These are phyloP conservation scores for Debaryomyces prosopidis DNA, from an alignment of 805 yeast species.

Conservation along the genomic window DNA sequence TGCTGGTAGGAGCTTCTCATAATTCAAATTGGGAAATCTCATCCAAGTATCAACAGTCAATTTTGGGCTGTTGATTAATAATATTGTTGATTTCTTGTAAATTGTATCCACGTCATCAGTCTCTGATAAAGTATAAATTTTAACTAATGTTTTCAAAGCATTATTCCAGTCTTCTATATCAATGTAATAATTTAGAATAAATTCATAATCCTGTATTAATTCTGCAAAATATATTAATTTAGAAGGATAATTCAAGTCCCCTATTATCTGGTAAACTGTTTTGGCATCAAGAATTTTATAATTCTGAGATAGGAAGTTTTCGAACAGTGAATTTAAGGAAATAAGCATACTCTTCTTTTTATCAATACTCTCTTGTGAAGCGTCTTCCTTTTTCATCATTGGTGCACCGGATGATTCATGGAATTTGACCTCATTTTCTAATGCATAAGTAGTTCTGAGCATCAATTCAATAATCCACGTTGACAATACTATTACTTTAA, in stretches of 20 bases:
- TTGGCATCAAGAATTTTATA: slow-evolving; percentile 56
- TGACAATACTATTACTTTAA: slow-evolving; percentile 48
- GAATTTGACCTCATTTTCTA: slow-evolving; percentile 32
- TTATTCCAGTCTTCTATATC: slow-evolving; percentile 71
- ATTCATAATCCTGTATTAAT: slow-evolving; percentile 64
- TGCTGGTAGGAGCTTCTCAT: slow-evolving; percentile 71
- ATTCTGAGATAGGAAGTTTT: slow-evolving; percentile 52
- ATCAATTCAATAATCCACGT: slow-evolving; percentile 67
- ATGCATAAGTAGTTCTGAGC: slow-evolving; percentile 45
- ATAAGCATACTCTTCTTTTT: slow-evolving; percentile 2
- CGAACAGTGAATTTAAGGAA: slow-evolving; percentile 23
- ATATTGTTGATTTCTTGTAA: slow-evolving; percentile 67
- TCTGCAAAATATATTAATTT: slow-evolving; percentile 71
- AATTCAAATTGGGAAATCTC: slow-evolving; percentile 52
- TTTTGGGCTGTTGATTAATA: slow-evolving; percentile 67
- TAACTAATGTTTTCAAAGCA: slow-evolving; percentile 59
- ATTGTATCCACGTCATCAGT: slow-evolving; percentile 34
- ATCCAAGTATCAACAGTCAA: slow-evolving; percentile 81
- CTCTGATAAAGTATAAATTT: slow-evolving; percentile 22
- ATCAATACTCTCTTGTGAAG: neutral
- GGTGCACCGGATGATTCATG: neutral
- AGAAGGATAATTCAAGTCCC: slow-evolving; percentile 61
- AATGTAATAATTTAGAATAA: slow-evolving; percentile 69
- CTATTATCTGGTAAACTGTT: slow-evolving; percentile 71
- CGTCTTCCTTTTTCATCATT: neutral